These are phyloP conservation scores for Cryptomeria japonica DNA, from an alignment of 75 land plant genomes.

Conservation along the genomic window DNA sequence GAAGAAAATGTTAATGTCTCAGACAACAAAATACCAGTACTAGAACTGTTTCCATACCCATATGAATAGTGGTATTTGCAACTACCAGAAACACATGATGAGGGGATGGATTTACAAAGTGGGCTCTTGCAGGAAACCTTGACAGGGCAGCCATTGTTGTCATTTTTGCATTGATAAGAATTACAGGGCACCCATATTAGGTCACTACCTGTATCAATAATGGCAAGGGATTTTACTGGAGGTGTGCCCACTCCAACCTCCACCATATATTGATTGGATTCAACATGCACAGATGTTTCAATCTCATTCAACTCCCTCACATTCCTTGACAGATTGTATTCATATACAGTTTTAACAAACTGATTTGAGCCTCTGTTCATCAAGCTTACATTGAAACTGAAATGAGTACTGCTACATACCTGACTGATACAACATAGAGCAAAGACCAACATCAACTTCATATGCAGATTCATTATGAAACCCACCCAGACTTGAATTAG, in stretches of 20 bases:
- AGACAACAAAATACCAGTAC: no score
- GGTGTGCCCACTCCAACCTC: slow-evolving; percentile 26
- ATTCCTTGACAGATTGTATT: not conserved
- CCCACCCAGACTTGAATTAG: not conserved
- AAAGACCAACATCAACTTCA: not conserved
- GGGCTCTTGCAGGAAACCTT: not conserved
- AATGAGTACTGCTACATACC: not conserved
- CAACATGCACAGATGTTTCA: not conserved
- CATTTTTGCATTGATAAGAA: not conserved
- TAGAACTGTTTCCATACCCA: not conserved
- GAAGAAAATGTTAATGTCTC: not conserved
- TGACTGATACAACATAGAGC: not conserved
- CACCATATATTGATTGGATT: slow-evolving; percentile 18
- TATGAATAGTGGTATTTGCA: not conserved
- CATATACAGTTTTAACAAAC: not conserved
- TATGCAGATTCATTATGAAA: not conserved
- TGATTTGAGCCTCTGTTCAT: not conserved
- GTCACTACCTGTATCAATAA: slow-evolving; percentile 38
- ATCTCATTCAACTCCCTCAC: not conserved
- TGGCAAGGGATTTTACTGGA: slow-evolving; percentile 1
- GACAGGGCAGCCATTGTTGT: not conserved
- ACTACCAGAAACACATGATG: not conserved
- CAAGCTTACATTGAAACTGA: not conserved
- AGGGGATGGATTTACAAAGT: not conserved
- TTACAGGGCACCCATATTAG: slow-evolving; percentile 23